Evolutionary conservation across 163 green algal species (phyloP), one percentile per base, ranked within the genome.

Genomic region (Scenedesmus sp.): DNA sequence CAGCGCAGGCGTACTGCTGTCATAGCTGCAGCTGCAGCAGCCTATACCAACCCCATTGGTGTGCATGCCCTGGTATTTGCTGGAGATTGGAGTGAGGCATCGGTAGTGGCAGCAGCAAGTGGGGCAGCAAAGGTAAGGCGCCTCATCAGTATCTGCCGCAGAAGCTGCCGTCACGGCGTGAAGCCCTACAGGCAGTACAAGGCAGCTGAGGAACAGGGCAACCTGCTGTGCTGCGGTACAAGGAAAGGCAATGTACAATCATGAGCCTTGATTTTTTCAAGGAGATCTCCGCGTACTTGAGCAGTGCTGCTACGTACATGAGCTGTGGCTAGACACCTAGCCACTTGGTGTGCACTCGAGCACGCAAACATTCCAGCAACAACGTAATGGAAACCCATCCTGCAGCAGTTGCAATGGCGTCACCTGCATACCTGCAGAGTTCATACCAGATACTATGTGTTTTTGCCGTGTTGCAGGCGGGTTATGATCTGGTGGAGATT

Each of bases 401-500:
- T 20, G 49, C 49, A 20, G 49, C 49, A 20, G 49, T 56, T 7
- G 7, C 7, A 56, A 56, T 56, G 49, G 9, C 12, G 49, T 12
- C 10, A 20, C 49, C 49, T 56, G 49, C 15, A 2, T 56, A 20
- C 10, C 49, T 3, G 49, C 49, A 18, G 7, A 56, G 49, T 56
- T 20, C 12, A 2, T 12, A 12, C 10, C 49, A 56, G 49, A 2
- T 56, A 13, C 1, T 56, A 2, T 30, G 18, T 68, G 56, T 68
- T 24, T 0, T 68, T 68, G 16, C 49, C 15, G 0, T 56, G 49
- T 13, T 76, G 65, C 30, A 76, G 46, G 56, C 92, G 33, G 93
- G 94, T 3, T 96, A 92, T 61, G 88, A 95, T 68, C 81, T 96
- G 35, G 91, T 96, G 22, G 94, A 96, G 91, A 93, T 96, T 4